phyloP scores from a whole-genome alignment of 148 eudicot species.

The Limonium bicolor region DNA sequence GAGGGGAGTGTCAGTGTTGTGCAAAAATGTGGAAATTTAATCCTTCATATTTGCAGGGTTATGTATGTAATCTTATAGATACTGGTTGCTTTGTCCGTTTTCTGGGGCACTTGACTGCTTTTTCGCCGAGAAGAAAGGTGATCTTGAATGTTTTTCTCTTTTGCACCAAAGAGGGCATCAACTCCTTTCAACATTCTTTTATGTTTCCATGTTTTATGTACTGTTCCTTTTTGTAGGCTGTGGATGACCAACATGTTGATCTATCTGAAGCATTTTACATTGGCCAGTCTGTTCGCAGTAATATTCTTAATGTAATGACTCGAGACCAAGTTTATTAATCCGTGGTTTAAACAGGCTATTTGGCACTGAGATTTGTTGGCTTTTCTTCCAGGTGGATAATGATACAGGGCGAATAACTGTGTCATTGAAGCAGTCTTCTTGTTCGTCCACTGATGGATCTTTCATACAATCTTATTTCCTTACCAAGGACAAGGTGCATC shows the following conservation, averaged over 20 bases:
- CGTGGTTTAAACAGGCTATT: no score
- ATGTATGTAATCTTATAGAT: slow-evolving; percentile 78
- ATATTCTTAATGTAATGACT: slow-evolving; percentile 38
- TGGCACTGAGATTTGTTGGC: slow-evolving; percentile 1
- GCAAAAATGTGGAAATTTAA: background rate
- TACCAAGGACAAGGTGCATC: slow-evolving; percentile 52
- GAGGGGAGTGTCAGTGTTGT: no score
- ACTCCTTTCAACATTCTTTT: background rate
- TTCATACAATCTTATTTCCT: slow-evolving; percentile 73
- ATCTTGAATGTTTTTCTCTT: background rate
- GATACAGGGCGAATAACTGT: slow-evolving; percentile 55
- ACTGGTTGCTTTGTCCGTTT: slow-evolving; percentile 90
- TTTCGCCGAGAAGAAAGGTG: slow-evolving; percentile 74
- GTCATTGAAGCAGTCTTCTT: slow-evolving; percentile 75
- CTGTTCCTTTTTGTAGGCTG: slow-evolving; percentile 24
- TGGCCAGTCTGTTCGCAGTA: slow-evolving; percentile 88
- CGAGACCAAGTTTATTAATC: no score
- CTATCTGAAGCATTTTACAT: slow-evolving; percentile 53
- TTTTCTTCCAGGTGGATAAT: slow-evolving; percentile 38
- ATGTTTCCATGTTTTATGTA: background rate
- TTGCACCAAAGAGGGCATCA: no score
- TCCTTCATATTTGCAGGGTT: slow-evolving; percentile 27
- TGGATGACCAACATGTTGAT: slow-evolving; percentile 45
- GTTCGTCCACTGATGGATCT: slow-evolving; percentile 68
- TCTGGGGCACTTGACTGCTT: slow-evolving; percentile 86